A percentile compares a stretch with the other conserved stretches of the same genome.
Evolutionary conservation across 2,329 filamentous ascomycete species (phyloP).

Genomic region (Phaeosphaeriaceae sp.): DNA sequence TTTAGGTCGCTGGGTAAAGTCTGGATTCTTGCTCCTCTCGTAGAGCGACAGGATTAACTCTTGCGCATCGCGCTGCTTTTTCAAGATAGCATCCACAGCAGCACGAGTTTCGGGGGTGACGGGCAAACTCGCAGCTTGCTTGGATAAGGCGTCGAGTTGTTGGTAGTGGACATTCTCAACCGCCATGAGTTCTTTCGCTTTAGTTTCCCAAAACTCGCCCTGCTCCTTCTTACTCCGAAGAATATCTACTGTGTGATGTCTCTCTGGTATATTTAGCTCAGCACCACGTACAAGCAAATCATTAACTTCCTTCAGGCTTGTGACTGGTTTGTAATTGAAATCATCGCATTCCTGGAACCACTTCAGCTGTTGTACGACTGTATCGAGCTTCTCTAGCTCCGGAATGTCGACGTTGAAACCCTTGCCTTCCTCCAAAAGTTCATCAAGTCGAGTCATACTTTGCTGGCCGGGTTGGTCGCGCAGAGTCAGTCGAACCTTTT

Average conservation of each 20-base stretch:
- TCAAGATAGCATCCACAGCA: conserved; percentile 87
- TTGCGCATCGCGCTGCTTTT: conserved; percentile 94
- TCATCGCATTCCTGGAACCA: conserved; percentile 83
- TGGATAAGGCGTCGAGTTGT: conserved; percentile 88
- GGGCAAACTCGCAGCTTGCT: conserved; percentile 79
- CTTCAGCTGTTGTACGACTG: conserved; percentile 80
- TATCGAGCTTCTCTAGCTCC: conserved; percentile 82
- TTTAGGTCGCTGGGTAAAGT: conserved; percentile 79
- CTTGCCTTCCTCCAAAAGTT: conserved; percentile 87
- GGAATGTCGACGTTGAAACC: conserved; percentile 90
- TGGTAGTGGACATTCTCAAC: conserved; percentile 92
- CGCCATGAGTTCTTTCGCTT: conserved; percentile 90
- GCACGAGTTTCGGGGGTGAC: conserved; percentile 82
- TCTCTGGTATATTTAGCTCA: conserved; percentile 77
- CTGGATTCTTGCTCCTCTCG: conserved; percentile 74
- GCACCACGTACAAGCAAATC: conserved; percentile 79
- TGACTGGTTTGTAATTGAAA: conserved; percentile 63
- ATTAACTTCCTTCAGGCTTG: conserved; percentile 78
- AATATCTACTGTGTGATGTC: conserved; percentile 78
- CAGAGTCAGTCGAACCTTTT: conserved; percentile 73
- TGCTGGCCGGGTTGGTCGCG: conserved; percentile 57
- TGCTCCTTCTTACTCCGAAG: conserved; percentile 77
- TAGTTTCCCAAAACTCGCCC: conserved; percentile 88
- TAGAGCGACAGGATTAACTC: conserved; percentile 84
- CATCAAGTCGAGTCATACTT: conserved; percentile 78